phyloP scores from a whole-genome alignment of 164 flowering plant species.

The Stephania yunnanensis region DNA sequence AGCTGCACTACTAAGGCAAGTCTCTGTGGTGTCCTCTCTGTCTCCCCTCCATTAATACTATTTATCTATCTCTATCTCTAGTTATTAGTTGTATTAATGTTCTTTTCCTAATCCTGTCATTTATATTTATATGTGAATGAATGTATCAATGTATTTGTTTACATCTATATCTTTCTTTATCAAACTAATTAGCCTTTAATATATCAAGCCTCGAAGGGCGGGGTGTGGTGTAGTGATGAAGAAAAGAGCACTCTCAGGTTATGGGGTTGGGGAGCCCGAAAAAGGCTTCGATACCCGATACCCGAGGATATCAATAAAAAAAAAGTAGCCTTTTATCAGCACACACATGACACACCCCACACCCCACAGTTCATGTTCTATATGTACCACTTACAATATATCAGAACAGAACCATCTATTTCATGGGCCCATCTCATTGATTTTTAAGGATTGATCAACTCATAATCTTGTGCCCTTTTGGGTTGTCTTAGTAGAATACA shows the following conservation, averaged over 20 bases:
- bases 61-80: conserved; percentile 11
- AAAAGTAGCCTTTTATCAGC: too few species aligned
- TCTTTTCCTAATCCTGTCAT: conserved; percentile 3
- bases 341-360: too few species aligned
- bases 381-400: background rate
- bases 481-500: background rate
- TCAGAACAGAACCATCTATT: background rate
- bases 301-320: too few species aligned
- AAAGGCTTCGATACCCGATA: too few species aligned
- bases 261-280: too few species aligned
- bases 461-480: background rate
- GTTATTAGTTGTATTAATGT: conserved; percentile 4
- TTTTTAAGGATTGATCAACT: background rate
- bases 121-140: background rate
- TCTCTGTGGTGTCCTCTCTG: conserved; percentile 35
- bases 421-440: background rate
- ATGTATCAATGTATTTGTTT: background rate
- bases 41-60: conserved; percentile 35
- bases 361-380: background rate
- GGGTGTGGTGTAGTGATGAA: too few species aligned
- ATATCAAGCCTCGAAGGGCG: background rate
- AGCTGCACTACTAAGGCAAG: conserved; percentile 38
- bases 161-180: background rate
- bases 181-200: background rate
- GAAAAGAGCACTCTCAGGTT: too few species aligned